These are phyloP conservation scores for Aspergillus pseudotamarii DNA, from an alignment of 2,329 filamentous ascomycete genomes.

Conservation along the genomic window DNA sequence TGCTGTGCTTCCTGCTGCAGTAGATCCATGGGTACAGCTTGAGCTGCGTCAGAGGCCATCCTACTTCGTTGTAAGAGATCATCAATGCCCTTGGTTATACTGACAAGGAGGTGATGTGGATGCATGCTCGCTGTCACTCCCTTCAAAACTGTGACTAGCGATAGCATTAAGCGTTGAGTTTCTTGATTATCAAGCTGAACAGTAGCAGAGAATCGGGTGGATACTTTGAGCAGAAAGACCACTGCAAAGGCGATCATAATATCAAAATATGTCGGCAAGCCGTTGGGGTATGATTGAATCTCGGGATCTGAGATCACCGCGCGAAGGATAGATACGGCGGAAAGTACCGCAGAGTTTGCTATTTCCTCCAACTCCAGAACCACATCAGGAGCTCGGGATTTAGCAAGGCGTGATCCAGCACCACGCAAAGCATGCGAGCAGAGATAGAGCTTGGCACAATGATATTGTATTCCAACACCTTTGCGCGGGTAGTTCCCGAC, in stretches of 20 bases:
- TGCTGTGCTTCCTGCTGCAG: neutral
- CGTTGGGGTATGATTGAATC: conserved; percentile 36
- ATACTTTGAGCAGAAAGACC: conserved; percentile 43
- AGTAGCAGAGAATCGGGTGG: conserved; percentile 30
- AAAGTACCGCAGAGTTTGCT: conserved; percentile 41
- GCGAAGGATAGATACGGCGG: conserved; percentile 38
- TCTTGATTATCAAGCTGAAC: neutral
- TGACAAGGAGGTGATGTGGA: conserved; percentile 3
- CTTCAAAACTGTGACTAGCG: neutral
- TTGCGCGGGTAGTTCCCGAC: conserved; percentile 50
- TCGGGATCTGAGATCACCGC: conserved; percentile 39
- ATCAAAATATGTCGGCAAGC: conserved; percentile 42
- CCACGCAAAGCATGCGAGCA: conserved; percentile 50
- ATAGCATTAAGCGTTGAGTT: neutral
- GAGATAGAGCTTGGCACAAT: conserved; percentile 52
- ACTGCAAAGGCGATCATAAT: conserved; percentile 45
- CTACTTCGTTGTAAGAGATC: neutral
- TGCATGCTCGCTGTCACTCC: neutral
- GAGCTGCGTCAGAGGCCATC: neutral
- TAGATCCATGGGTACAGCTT: neutral
- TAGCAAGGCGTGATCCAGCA: conserved; percentile 2
- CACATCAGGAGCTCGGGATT: conserved; percentile 20
- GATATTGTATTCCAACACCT: conserved; percentile 48
- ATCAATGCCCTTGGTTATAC: neutral
- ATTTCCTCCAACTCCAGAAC: conserved; percentile 37